phyloP scores from a whole-genome alignment of 129 eudicot species.

The Chrysanthemum makinoi region DNA sequence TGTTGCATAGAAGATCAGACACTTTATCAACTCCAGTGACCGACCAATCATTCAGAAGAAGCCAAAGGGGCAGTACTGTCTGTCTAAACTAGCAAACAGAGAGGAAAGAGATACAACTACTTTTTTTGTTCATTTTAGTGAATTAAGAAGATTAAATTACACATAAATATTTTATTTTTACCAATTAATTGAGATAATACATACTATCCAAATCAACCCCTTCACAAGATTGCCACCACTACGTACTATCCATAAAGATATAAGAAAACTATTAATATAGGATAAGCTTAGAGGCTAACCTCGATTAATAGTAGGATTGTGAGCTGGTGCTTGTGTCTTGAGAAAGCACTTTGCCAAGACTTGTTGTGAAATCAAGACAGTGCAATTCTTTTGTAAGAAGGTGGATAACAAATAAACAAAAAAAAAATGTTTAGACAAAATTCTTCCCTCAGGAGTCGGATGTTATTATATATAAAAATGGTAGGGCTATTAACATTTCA shows the following conservation, averaged over 20 bases:
- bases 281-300: neutral
- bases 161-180: neutral
- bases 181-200: neutral
- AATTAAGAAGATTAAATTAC: neutral
- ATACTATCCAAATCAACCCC: neutral
- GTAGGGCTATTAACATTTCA: too few species aligned
- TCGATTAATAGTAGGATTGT: neutral
- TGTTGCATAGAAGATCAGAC: too few species aligned
- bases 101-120: neutral
- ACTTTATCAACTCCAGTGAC: too few species aligned
- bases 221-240: neutral
- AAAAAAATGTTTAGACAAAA: too few species aligned
- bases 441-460: too few species aligned
- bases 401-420: too few species aligned
- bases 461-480: too few species aligned
- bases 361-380: neutral
- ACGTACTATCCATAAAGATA: neutral
- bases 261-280: neutral
- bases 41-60: neutral
- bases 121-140: neutral
- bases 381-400: neutral
- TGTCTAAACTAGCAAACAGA: neutral
- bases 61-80: neutral
- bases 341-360: conserved; percentile 1
- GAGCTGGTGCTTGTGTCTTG: neutral